Base-by-base conservation (phyloP, 2,329 filamentous ascomycete species). In the Colletotrichum endophyticum region DNA sequence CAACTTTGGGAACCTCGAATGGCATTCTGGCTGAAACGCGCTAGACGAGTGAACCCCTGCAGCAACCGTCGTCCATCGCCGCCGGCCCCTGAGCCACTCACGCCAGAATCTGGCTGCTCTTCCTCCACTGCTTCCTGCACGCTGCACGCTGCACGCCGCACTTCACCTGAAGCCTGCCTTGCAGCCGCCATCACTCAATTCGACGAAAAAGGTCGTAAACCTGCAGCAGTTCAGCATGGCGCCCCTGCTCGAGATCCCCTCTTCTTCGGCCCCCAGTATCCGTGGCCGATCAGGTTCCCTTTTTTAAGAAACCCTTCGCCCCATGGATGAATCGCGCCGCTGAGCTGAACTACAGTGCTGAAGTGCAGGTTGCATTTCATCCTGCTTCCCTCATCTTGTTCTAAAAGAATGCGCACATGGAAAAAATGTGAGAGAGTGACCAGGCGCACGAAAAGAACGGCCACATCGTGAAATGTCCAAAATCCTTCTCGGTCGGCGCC, bases 11-110 rank as follows among this genome's bases (percentile, higher is more conserved):
- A 27, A n/a, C 34, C 25, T 59, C 72, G 59, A 71, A 75, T 72
- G 72, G 72, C 61, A 75, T 75, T 72, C 61, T 75, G 49, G 34
- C 68, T 75, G 72, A 72, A 75, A 75, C 72, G 62, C 72, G 49
- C 72, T 75, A 75, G 61, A 12, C 53, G 49, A 49, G 68, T 32
- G 22, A 66, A 39, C 73, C 73, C 73, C 73, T 76, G 73, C 70
- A 67, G 59, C 44, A 69, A 44, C 69, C 62, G 70, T 67, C 56
- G 13, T 13, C 32, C 67, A 53, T 49, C 39, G 39, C n/a, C 44
- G 44, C 44, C n/a, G 44, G 70, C 56, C 63, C 73, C 73, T 73
- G 73, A 73, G 32, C 69, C 68, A 66, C 70, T 59, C 59, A 34
- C 15, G 56, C 44, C 32, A 27, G 34, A 53, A 44, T 56, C 53